Evolutionary conservation across 176 grass and related monocot species (phyloP).

Genomic region (barley (Hordeum vulgare)): DNA sequence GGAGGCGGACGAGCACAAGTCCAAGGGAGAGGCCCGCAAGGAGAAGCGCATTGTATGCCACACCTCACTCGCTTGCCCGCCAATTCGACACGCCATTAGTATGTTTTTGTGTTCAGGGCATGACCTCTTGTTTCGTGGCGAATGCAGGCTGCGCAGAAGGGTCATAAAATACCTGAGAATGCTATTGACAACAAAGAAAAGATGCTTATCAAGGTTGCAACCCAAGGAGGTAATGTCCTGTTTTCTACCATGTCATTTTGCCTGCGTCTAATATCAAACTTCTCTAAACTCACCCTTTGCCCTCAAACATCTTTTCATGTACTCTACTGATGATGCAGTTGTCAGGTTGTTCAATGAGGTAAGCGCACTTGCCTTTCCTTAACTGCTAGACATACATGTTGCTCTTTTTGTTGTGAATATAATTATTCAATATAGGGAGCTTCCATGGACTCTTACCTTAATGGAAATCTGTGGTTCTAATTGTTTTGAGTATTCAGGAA

Average conservation of each 20-base stretch:
- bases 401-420: no score
- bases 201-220: conserved; percentile 69
- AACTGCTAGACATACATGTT: no score
- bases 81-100: not conserved
- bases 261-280: not conserved
- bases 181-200: conserved; percentile 74
- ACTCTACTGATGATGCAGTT: no score
- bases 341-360: no score
- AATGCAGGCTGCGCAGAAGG: conserved; percentile 64
- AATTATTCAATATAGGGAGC: no score
- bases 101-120: not conserved
- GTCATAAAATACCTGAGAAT: conserved; percentile 53
- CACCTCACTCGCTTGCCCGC: not conserved
- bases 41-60: conserved; percentile 57
- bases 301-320: no score
- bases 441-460: no score
- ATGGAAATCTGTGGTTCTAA: no score
- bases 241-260: not conserved
- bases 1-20: no score
- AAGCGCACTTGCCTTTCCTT: no score
- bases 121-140: not conserved
- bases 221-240: conserved; percentile 69
- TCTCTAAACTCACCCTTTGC: conserved; percentile 1
- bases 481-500: no score
- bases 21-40: no score